These are phyloP conservation scores for Acanthamoeba quina DNA, from an alignment of 208 protist genomes.

Conservation along the genomic window DNA sequence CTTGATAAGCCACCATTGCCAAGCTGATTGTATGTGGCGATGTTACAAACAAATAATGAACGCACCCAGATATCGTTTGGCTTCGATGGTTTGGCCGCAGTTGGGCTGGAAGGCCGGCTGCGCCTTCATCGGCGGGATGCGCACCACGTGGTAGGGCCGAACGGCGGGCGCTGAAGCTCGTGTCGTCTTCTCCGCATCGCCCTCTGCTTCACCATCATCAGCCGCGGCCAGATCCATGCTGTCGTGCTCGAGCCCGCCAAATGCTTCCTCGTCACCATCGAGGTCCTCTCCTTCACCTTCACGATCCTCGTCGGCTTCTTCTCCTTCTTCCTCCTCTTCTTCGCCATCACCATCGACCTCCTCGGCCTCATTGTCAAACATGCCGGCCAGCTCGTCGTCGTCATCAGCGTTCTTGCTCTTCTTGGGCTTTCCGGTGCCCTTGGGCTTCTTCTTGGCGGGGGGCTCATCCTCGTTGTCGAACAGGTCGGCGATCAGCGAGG, in stretches of 20 bases:
- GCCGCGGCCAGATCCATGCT: not conserved
- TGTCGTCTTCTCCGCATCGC: not conserved
- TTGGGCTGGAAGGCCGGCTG: slow-evolving; percentile 64
- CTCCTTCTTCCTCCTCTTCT: slow-evolving; percentile 29
- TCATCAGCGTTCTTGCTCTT: not conserved
- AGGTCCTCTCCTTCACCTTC: not conserved
- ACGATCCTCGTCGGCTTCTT: not conserved
- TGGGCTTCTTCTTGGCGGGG: not conserved
- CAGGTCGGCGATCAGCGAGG: slow-evolving; percentile 36
- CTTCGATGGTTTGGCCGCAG: not conserved
- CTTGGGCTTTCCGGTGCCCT: not conserved
- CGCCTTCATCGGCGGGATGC: slow-evolving; percentile 21
- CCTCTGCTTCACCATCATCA: not conserved
- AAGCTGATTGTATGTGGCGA: too few relatives aligned
- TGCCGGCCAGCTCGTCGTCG: slow-evolving; percentile 17
- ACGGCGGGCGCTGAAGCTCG: not conserved
- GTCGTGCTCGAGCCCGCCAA: not conserved
- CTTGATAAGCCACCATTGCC: not conserved
- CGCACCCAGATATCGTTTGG: not conserved
- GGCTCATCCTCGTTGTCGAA: not conserved
- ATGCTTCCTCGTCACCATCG: not conserved
- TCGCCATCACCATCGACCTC: slow-evolving; percentile 9
- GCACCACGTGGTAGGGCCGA: slow-evolving; percentile 4
- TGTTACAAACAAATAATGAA: not conserved
- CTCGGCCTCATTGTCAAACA: slow-evolving; percentile 42